A percentile compares a stretch with the other conserved stretches of the same genome.
Evolutionary conservation across 2,329 filamentous ascomycete genomes (phyloP).

Genomic region (Basipetospora chlamydospora): DNA sequence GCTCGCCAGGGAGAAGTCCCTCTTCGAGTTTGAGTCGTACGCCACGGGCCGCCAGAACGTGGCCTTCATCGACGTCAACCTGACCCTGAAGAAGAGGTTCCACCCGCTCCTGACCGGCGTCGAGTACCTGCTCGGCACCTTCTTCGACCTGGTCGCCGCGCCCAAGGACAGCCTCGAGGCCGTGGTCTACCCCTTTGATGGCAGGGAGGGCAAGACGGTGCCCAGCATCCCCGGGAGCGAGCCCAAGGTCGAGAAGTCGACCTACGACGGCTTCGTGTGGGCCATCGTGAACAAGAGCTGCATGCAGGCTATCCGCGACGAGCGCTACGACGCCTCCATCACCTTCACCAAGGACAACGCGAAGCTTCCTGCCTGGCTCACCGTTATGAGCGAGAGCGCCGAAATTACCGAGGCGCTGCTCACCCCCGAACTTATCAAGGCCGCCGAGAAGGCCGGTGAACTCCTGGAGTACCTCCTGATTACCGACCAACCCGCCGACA

Average conservation of each 20-base stretch:
- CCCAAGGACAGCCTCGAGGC: slow-evolving; percentile 65
- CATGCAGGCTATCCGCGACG: slow-evolving; percentile 81
- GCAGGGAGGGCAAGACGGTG: slow-evolving; percentile 68
- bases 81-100: slow-evolving; percentile 72
- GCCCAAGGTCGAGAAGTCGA: slow-evolving; percentile 45
- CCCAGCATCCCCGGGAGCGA: slow-evolving; percentile 48
- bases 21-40: slow-evolving; percentile 77
- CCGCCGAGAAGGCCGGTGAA: slow-evolving; percentile 64
- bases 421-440: slow-evolving; percentile 73
- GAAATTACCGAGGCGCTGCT: slow-evolving; percentile 83
- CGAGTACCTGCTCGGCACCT: slow-evolving; percentile 57
- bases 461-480: slow-evolving; percentile 73
- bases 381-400: slow-evolving; percentile 92
- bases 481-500: slow-evolving; percentile 77
- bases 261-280: slow-evolving; percentile 86
- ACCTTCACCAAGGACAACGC: slow-evolving; percentile 85
- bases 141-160: slow-evolving; percentile 60
- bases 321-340: slow-evolving; percentile 87
- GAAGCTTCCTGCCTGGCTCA: slow-evolving; percentile 80
- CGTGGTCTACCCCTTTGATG: slow-evolving; percentile 77
- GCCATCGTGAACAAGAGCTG: slow-evolving; percentile 87
- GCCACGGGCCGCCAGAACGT: slow-evolving; percentile 85
- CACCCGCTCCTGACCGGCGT: slow-evolving; percentile 53
- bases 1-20: slow-evolving; percentile 70
- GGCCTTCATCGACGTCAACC: slow-evolving; percentile 75